Evolutionary conservation across 1,284 basidiomycete genomes (phyloP), one percentile per base, ranked within the genome.

Genomic region (Pyrrhoderma noxium): DNA sequence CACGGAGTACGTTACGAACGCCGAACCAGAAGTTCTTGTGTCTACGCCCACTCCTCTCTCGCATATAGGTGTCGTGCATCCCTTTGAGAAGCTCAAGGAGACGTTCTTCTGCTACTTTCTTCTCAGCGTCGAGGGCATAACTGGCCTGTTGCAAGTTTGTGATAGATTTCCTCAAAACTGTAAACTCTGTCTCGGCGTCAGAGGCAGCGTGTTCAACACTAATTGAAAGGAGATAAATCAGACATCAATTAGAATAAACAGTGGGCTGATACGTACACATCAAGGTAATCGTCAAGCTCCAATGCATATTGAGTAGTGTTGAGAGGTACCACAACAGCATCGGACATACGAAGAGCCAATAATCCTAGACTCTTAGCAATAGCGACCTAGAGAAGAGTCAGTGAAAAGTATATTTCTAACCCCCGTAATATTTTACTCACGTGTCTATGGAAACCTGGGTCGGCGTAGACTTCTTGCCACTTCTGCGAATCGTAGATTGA

Each of bases 401-500:
- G 27, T 43, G 18, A 46, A 45, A 49, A n/a, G 53, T 36, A 19
- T 38, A 23, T 27, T 35, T 18, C 14, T 19, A 40, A 3, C 22
- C 2, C 14, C 13, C 22, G n/a, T n/a, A n/a, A 18, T 8, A 21
- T 4, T 21, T 46, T 16, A 62, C 70, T 49, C 60, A 82, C 80
- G 67, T 91, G 87, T 49, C 80, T 77, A 59, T 79, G 66, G 70
- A 89, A 93, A 3, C 77, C 80, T 14, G 84, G 82, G 64, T 93
- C 90, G 34, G 76, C 86, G 60, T 80, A 93, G 23, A 71, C 66
- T 59, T 85, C 80, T 65, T 88, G 82, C 83, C 84, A 93, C 47
- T 70, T 68, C 59, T 83, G 77, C 23, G 76, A 79, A 65, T 93
- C 91, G 64, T 87, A 93, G 56, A 90, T 78, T n/a, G 84, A 86